Evolutionary conservation across 345 rosid species (phyloP).

Genomic region (Euphorbia lathyris): DNA sequence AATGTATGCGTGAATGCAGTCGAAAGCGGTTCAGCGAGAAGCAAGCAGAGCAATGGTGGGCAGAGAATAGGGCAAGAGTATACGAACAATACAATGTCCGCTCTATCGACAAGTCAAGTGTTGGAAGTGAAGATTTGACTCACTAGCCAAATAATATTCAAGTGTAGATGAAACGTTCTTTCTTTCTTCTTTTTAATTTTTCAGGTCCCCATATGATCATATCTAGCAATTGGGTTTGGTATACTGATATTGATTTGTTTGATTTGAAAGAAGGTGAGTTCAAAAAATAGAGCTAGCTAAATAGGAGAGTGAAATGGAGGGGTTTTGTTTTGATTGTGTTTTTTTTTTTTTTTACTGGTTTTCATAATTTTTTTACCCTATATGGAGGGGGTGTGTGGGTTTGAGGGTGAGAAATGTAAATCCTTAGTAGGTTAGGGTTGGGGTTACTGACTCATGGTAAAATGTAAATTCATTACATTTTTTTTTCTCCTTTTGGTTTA

Average conservation of each 20-base stretch:
- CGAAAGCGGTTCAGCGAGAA: conserved; percentile 92
- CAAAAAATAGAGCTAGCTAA: conserved; percentile 27
- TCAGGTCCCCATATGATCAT: conserved; percentile 14
- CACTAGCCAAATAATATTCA: conserved; percentile 34
- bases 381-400: no score
- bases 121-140: conserved; percentile 70
- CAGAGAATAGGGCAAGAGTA: conserved; percentile 83
- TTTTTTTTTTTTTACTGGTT: conserved; percentile 3
- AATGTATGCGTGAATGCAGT: conserved; percentile 50
- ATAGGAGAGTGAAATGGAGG: conserved; percentile 19
- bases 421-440: no score
- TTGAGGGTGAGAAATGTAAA: no score
- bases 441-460: no score
- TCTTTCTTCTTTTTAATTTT: conserved; percentile 14
- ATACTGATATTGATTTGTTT: conserved; percentile 19
- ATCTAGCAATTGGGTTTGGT: conserved; percentile 30
- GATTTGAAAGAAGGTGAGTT: conserved; percentile 10
- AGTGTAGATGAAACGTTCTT: conserved; percentile 33
- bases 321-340: conserved; percentile 24
- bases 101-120: conserved; percentile 69
- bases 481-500: no score
- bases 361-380: conserved; percentile 7
- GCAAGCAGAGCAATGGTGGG: conserved; percentile 99
- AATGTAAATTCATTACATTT: no score
- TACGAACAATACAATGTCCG: conserved; percentile 89